Base-by-base conservation (phyloP, 768 basidiomycete genomes). In the Tylopilus rubrobrunneus region DNA sequence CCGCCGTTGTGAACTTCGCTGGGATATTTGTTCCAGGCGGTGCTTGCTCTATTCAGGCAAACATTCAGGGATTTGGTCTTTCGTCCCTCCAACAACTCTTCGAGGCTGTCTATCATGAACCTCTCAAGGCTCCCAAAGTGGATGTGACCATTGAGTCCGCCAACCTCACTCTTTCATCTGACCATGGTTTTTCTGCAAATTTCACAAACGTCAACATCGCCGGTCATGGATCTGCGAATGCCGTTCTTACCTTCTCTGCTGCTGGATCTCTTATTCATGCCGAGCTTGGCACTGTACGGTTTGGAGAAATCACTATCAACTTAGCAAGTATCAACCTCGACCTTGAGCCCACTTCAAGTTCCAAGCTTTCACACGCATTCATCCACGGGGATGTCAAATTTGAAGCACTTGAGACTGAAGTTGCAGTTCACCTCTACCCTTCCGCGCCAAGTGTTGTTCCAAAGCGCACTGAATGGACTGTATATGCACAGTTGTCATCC, bases 91-190 rank as follows among this genome's bases (percentile, higher is more conserved):
- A 48, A 33, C 34, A 44, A 23, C 47, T 54, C 27, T 54, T 45
- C 12, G 28, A 54, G 36, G 36, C 43, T 27, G 3, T 54, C 17
- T 42, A 27, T 6, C 41, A 45, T 17, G 43, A 49, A 19, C 21
- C 19, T 3, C 41, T 54, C 53, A 49, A 54, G 19, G 4, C 23
- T 31, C 53, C 53, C 8, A 37, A 25, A 3, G 42, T 54, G 10
- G 43, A 49, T 21, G 53, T 54, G 19, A 49, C 53, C 25, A 54
- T 54, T 8, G 33, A 45, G 36, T 49, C 53, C 15, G 53, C 48
- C 14, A 48, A 45, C n/a, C 19, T 54, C n/a, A 37, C 42, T 10
- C 31, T 54, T 12, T 34, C 21, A 10, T 49, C 53, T 12, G 21
- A 15, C 15, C 29, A 40, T 5, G 53, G 53, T 14, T 54, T 54